Conservation (phyloP, 257 asterid genomes). For the Lithospermum erythrorhizon region DNA sequence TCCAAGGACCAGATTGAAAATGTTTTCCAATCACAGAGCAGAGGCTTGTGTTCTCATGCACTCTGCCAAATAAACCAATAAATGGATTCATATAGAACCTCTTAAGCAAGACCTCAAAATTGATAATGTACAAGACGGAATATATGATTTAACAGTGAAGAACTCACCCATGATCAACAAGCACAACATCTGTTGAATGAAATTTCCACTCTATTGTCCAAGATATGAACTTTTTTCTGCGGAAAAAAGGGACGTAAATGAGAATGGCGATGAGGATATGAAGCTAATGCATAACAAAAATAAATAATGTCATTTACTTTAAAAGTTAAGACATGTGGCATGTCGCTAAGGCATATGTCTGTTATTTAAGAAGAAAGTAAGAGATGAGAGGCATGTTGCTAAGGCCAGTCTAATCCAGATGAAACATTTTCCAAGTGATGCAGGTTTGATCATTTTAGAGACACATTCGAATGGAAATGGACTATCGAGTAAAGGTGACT, state of each 20-base stretch:
- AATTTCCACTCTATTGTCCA: slow-evolving; percentile 92
- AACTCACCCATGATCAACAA: slow-evolving; percentile 73
- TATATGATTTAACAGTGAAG: not conserved
- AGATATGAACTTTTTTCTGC: slow-evolving; percentile 61
- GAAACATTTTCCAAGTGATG: too few species aligned
- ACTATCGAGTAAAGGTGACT: too few species aligned
- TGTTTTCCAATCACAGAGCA: slow-evolving; percentile 54
- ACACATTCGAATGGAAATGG: too few species aligned
- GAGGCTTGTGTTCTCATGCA: slow-evolving; percentile 49
- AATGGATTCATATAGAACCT: not conserved
- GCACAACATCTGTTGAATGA: slow-evolving; percentile 53
- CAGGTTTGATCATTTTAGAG: too few species aligned
- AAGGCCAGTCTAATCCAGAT: too few species aligned
- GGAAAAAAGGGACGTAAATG: slow-evolving; percentile 7
- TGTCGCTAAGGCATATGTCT: too few species aligned
- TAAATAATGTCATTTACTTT: slow-evolving; percentile 41
- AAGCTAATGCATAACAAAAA: slow-evolving; percentile 29
- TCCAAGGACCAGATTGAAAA: slow-evolving; percentile 75
- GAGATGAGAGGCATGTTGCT: too few species aligned
- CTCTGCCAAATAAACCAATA: slow-evolving; percentile 31
- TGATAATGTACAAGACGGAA: too few species aligned
- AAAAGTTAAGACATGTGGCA: too few species aligned
- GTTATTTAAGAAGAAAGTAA: too few species aligned
- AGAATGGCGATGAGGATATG: not conserved
- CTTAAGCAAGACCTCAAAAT: not conserved